Evolutionary conservation across 2,329 filamentous ascomycete genomes (phyloP), one percentile per base, ranked within the genome.

Genomic region (Gnomoniopsis smithogilvyi): DNA sequence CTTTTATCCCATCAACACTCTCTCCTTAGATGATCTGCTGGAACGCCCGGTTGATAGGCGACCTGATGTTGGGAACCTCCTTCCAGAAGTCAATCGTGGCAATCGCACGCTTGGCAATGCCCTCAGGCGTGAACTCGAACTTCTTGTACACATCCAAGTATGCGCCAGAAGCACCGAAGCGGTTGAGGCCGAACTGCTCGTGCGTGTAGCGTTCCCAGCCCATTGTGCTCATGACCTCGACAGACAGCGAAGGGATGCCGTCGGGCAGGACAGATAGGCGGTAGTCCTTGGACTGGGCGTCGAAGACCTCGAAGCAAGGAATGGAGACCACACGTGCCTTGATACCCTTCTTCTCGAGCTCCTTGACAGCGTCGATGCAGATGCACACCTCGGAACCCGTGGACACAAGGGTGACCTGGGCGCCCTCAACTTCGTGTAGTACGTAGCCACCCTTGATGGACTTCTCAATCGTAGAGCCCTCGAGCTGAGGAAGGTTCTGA

Each of bases 91-190:
- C 87, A 71, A 98, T 81, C 65, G 95, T 99, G 68, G 90, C 89
- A 64, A 92, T 77, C 62, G 94, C 95, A 70, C 95, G 92, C 90
- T 98, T 97, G 80, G 91, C 83, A 74, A 99, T 90, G 66, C 95
- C 95, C 79, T 96, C 94, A 56, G 95, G 91, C 52, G 94, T 99
- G 83, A 99, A 98, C 79, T 98, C 95, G 80, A 99, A 99, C 86
- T 97, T 98, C 90, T 91, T 89, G 86, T 99, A 99, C 63, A 99
- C 92, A 71, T 98, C 89, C 88, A 94, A 94, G 84, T 98, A 98
- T 67, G 94, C 89, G 71, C 94, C 95, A 58, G 91, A 96, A 67
- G 94, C 94, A 87, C 95, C 95, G 78, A 99, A 99, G 75, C 95
- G 87, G 89, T 99, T 99, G 67, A 99, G 87, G 75, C 95, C 95